Base-by-base conservation (phyloP, 805 yeast genomes). In the Candida nanaspora region DNA sequence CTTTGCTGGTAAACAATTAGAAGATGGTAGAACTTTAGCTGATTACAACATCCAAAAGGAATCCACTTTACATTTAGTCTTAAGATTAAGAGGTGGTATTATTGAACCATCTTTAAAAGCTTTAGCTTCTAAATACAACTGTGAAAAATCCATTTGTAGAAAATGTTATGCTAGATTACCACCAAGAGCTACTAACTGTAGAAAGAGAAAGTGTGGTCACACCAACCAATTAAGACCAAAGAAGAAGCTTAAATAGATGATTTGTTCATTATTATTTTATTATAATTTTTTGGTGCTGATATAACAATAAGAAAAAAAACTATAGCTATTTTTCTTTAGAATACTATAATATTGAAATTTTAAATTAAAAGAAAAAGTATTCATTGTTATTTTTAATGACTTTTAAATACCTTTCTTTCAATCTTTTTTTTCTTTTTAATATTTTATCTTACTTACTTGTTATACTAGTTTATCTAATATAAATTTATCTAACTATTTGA, bases 191-290 rank as follows among this genome's bases (percentile, higher is more conserved):
- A 93, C 98, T 76, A 93, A 93, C 96, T 93, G 98, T 84, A 88
- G 98, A 82, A 93, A 93, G 98, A 88, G 97, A 87, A 93, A 93
- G 84, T 93, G 98, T 78, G 98, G 98, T 69, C 98, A 93, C 94
- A 80, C 96, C 72, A 93, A 93, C 83, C 98, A 93, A 81, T 86
- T 93, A 76, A 88, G 98, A 82, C 98, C 98, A 77, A 93, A 91
- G 95, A 91, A 91, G 95, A 91, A 91, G 89, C 82, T 87, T 72
- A 88, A 89, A 81, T 89, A 76, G 74, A 69, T 74, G 38, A n/a
- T 19, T 36, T 23, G 7, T n/a, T 32, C n/a, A n/a, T 19, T n/a
- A 19, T 21, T 32, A 20, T 33, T 21, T n/a, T 33, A 7, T 8
- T 25, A 23, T 34, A 23, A 33, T 22, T 13, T 34, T 33, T n/a